phyloP scores from a whole-genome alignment of 2,329 filamentous ascomycete genomes.

The Chaetomiaceae sp. region DNA sequence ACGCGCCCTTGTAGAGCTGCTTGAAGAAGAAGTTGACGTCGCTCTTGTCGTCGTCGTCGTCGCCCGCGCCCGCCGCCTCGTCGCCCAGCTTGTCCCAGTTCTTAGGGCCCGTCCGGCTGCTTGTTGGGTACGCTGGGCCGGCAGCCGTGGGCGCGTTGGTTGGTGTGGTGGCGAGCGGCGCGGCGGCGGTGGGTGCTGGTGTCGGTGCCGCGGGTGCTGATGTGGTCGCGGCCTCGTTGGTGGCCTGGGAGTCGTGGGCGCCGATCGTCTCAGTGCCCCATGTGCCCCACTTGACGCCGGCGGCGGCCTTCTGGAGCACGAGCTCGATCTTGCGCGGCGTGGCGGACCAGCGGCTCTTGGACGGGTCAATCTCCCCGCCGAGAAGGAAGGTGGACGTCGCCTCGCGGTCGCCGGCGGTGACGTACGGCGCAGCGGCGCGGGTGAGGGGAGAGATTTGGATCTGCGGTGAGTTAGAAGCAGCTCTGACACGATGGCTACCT shows the following conservation, averaged over 20 bases:
- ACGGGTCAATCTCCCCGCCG: slow-evolving; percentile 22
- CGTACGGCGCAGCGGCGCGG: slow-evolving; percentile 21
- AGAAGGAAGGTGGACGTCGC: slow-evolving; percentile 24
- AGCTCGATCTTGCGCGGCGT: slow-evolving; percentile 32
- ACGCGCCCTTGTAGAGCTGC: slow-evolving; percentile 70
- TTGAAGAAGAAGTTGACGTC: slow-evolving; percentile 83
- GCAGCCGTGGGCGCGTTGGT: slow-evolving; percentile 7
- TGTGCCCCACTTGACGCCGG: slow-evolving; percentile 27
- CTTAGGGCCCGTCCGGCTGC: slow-evolving; percentile 74
- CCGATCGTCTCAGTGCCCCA: slow-evolving; percentile 28
- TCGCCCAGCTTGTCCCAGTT: slow-evolving; percentile 80
- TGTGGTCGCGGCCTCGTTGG: neutral
- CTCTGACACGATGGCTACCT: neutral
- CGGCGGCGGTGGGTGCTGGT: neutral
- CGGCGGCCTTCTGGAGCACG: slow-evolving; percentile 25
- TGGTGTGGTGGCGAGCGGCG: neutral
- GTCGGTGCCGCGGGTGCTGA: neutral
- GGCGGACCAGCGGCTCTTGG: slow-evolving; percentile 21
- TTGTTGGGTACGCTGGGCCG: slow-evolving; percentile 71
- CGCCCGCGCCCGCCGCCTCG: slow-evolving; percentile 50
- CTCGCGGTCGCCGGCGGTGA: slow-evolving; percentile 22
- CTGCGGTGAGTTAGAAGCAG: slow-evolving; percentile 6
- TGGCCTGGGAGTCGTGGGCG: neutral
- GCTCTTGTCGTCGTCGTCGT: slow-evolving; percentile 51
- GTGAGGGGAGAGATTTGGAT: slow-evolving; percentile 21